These are phyloP conservation scores for Globisporangium okanoganense DNA, from an alignment of 352 stramenopile species.

Conservation along the genomic window DNA sequence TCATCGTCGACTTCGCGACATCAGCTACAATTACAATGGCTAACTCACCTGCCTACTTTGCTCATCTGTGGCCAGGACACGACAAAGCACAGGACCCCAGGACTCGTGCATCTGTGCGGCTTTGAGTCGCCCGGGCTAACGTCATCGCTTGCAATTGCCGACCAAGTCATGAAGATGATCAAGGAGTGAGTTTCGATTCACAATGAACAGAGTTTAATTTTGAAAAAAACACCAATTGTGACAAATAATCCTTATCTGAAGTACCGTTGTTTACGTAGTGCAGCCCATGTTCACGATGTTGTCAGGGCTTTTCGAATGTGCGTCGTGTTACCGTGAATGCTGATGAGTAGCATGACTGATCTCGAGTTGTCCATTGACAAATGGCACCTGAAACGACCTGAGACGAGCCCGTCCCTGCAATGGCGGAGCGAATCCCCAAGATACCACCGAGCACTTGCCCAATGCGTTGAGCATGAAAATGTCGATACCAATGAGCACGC, in stretches of 20 bases:
- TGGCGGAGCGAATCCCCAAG: no score
- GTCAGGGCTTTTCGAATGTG: no score
- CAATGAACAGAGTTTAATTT: not conserved
- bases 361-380: no score
- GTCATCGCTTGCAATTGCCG: constrained; percentile 79
- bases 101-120: constrained; percentile 91
- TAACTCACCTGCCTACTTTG: not conserved
- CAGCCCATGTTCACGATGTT: no score
- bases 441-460: no score
- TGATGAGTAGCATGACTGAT: no score
- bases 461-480: no score
- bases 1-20: not conserved
- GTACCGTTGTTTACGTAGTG: no score
- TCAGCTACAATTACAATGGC: not conserved
- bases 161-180: constrained; percentile 63
- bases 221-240: not conserved
- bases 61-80: constrained; percentile 30
- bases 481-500: not conserved
- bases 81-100: constrained; percentile 67
- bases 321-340: no score
- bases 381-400: no score
- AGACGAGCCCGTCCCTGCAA: no score
- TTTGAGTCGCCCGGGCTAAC: constrained; percentile 97
- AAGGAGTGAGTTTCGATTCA: not conserved
- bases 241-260: no score